Evolutionary conservation across 768 basidiomycete species (phyloP).

Genomic region (Heimioporus sp.): DNA sequence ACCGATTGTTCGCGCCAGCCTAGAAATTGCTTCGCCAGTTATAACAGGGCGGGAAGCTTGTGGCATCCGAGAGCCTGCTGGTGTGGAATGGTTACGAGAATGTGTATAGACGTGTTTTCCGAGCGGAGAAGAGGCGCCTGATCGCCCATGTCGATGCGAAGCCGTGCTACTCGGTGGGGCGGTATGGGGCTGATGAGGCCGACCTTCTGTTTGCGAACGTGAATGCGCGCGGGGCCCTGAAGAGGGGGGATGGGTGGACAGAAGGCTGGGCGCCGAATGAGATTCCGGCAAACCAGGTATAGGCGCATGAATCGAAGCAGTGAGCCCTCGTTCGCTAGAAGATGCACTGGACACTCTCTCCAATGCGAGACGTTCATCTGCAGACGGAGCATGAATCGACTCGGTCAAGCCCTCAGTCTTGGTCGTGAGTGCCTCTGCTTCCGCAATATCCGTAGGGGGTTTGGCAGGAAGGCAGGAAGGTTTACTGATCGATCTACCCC

Average conservation of each 20-base stretch:
- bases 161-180: constrained; percentile 16
- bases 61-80: constrained; percentile 40
- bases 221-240: constrained; percentile 38
- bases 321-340: constrained; percentile 36
- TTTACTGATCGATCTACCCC: constrained; percentile 13
- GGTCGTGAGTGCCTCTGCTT: constrained; percentile 14
- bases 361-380: constrained; percentile 14
- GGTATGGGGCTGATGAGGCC: constrained; percentile 34
- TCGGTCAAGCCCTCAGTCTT: constrained; percentile 22
- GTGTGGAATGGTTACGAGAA: constrained; percentile 64
- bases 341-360: constrained; percentile 17
- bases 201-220: constrained; percentile 58
- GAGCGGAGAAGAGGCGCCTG: constrained; percentile 45
- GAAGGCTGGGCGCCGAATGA: constrained; percentile 33
- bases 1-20: constrained; percentile 62
- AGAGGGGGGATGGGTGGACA: constrained; percentile 33
- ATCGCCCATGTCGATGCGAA: constrained; percentile 37
- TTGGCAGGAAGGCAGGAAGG: constrained; percentile 14
- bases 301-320: constrained; percentile 60
- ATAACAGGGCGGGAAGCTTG: constrained; percentile 64
- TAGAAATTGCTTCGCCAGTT: constrained; percentile 68
- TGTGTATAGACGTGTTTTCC: constrained; percentile 36
- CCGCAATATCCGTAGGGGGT: background rate
- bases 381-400: constrained; percentile 26
- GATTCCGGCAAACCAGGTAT: constrained; percentile 35